A percentile compares a stretch with the other conserved stretches of the same genome.
These are phyloP conservation scores for Trametes versicolor DNA, from an alignment of 1,284 basidiomycete species.

Conservation along the genomic window DNA sequence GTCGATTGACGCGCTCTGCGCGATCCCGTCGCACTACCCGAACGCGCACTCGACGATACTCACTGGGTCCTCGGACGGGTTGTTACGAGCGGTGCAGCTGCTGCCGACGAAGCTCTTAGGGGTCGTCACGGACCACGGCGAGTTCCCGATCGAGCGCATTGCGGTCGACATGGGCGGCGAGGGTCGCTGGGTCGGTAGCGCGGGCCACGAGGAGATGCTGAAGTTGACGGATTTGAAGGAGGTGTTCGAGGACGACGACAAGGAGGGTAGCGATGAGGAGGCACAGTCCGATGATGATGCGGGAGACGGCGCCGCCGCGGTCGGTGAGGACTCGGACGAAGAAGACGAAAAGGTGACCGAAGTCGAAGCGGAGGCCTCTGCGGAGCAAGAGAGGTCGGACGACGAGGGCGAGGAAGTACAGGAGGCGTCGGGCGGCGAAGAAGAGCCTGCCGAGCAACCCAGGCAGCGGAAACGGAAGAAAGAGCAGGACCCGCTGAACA, in stretches of 20 bases:
- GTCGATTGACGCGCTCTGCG: slow-evolving; percentile 86
- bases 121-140: slow-evolving; percentile 90
- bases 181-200: slow-evolving; percentile 89
- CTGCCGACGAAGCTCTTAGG: slow-evolving; percentile 92
- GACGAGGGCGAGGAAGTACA: slow-evolving; percentile 48
- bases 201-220: slow-evolving; percentile 90
- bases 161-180: slow-evolving; percentile 63
- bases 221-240: slow-evolving; percentile 85
- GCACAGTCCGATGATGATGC: slow-evolving; percentile 29
- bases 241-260: slow-evolving; percentile 65
- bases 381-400: slow-evolving; percentile 52
- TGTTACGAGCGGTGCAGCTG: slow-evolving; percentile 90
- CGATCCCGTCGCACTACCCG: slow-evolving; percentile 72
- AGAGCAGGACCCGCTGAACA: slow-evolving; percentile 56
- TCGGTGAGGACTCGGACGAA: slow-evolving; percentile 47
- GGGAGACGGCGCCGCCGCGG: slow-evolving; percentile 30
- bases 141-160: slow-evolving; percentile 91
- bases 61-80: slow-evolving; percentile 94
- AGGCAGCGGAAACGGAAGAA: slow-evolving; percentile 68
- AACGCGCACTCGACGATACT: slow-evolving; percentile 80
- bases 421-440: slow-evolving; percentile 45
- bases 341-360: slow-evolving; percentile 38
- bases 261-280: slow-evolving; percentile 49
- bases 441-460: slow-evolving; percentile 49
- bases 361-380: slow-evolving; percentile 44